These are phyloP conservation scores for Nakaseomyces kungkrabaensis DNA, from an alignment of 1,139 yeast genomes.

Conservation along the genomic window DNA sequence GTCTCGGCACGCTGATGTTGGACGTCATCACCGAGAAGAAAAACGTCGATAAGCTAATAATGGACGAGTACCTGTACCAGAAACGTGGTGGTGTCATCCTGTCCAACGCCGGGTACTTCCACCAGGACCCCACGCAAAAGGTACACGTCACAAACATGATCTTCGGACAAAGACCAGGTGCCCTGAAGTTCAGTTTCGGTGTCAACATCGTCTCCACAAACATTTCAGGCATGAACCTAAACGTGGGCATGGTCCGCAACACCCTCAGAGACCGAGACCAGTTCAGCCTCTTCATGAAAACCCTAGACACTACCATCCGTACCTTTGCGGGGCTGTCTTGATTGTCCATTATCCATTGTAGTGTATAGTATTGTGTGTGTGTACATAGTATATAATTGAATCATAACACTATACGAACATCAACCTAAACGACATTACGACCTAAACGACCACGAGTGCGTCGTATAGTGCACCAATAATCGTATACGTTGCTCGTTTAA, in stretches of 20 bases:
- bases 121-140: constrained; percentile 5
- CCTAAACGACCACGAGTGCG: background rate
- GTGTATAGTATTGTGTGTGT: no score
- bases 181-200: constrained; percentile 16
- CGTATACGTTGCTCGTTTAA: no score
- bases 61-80: constrained; percentile 12
- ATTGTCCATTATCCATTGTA: no score
- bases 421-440: background rate
- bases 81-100: constrained; percentile 19
- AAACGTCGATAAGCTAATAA: constrained; percentile 17
- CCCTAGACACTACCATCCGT: constrained; percentile 8
- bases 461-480: background rate
- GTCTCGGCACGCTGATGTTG: constrained; percentile 19
- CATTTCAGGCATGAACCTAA: constrained; percentile 18
- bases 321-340: constrained; percentile 2
- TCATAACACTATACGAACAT: background rate
- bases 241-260: constrained; percentile 14
- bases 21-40: constrained; percentile 12
- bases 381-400: no score
- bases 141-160: constrained; percentile 12
- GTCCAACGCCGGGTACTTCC: constrained; percentile 20
- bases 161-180: constrained; percentile 21
- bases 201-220: constrained; percentile 18
- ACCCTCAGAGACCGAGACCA: constrained; percentile 10
- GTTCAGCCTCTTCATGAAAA: constrained; percentile 11